phyloP scores from a whole-genome alignment of 116 monocot species.

The Phalaenopsis hybrid region DNA sequence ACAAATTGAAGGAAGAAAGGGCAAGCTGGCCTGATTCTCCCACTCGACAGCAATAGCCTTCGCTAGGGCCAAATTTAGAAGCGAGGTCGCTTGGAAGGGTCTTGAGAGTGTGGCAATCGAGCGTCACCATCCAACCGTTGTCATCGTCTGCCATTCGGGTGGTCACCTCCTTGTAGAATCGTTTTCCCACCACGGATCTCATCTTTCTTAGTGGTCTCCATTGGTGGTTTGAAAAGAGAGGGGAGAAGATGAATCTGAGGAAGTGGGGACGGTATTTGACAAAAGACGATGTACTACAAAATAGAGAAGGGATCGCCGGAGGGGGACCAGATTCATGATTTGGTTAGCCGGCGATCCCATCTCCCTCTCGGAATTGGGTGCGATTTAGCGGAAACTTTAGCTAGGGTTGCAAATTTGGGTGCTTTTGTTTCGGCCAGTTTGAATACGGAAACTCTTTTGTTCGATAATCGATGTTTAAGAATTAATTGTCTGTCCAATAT shows the following conservation, averaged over 20 bases:
- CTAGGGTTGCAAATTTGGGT: no score
- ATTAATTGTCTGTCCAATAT: no score
- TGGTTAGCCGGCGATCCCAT: neutral
- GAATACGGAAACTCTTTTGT: no score
- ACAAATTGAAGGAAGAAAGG: no score
- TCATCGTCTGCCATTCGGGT: conserved; percentile 71
- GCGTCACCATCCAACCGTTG: conserved; percentile 90
- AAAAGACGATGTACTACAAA: neutral
- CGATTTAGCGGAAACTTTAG: no score
- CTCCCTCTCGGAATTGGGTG: neutral
- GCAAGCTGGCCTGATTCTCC: conserved; percentile 58
- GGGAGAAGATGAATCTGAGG: neutral
- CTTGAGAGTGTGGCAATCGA: conserved; percentile 81
- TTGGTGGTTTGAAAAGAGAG: neutral
- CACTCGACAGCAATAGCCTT: conserved; percentile 35
- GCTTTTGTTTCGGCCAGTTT: no score
- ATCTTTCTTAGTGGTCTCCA: conserved; percentile 4
- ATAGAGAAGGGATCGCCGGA: neutral
- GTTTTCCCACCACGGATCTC: conserved; percentile 89
- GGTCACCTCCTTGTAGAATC: conserved; percentile 78
- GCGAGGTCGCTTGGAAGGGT: conserved; percentile 61
- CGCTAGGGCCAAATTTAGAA: conserved; percentile 59
- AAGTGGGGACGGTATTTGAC: neutral
- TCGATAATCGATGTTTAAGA: no score
- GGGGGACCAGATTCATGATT: neutral